Evolutionary conservation across 768 basidiomycete genomes (phyloP).

Genomic region (Auriculariales sp.): DNA sequence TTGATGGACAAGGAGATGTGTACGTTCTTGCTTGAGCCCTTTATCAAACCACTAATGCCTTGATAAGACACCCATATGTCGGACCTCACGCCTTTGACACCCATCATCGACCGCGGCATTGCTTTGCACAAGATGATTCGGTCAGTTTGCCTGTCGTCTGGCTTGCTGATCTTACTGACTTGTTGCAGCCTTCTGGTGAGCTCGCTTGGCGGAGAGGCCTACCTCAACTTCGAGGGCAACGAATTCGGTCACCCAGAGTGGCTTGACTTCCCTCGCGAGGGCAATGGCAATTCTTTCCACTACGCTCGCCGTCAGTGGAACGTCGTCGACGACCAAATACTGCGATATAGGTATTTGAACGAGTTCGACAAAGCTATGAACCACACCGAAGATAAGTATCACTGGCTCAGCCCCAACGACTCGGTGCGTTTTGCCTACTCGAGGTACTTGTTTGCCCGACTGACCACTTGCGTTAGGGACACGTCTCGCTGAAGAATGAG

Average conservation of each 20-base stretch:
- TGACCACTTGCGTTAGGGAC: conserved; percentile 37
- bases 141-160: conserved; percentile 24
- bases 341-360: conserved; percentile 91
- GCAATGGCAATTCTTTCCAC: conserved; percentile 92
- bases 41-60: not conserved
- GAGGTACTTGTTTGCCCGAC: not conserved
- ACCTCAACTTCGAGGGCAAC: conserved; percentile 95
- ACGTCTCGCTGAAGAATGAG: conserved; percentile 90
- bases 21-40: conserved; percentile 23
- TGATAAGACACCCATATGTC: conserved; percentile 84
- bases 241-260: conserved; percentile 99
- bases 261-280: conserved; percentile 97
- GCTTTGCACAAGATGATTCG: conserved; percentile 96
- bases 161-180: conserved; percentile 3
- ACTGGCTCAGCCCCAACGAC: conserved; percentile 50
- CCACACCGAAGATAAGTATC: conserved; percentile 56
- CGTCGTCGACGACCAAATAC: conserved; percentile 65
- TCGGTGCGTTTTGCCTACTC: not conserved
- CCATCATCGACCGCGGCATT: conserved; percentile 75
- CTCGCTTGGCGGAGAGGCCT: conserved; percentile 90
- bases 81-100: conserved; percentile 66
- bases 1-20: conserved; percentile 99
- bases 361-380: conserved; percentile 93
- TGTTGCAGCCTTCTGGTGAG: conserved; percentile 65
- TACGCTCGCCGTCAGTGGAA: conserved; percentile 97